Evolutionary conservation across 805 yeast species (phyloP).

Genomic region (Geotrichum ghanense): DNA sequence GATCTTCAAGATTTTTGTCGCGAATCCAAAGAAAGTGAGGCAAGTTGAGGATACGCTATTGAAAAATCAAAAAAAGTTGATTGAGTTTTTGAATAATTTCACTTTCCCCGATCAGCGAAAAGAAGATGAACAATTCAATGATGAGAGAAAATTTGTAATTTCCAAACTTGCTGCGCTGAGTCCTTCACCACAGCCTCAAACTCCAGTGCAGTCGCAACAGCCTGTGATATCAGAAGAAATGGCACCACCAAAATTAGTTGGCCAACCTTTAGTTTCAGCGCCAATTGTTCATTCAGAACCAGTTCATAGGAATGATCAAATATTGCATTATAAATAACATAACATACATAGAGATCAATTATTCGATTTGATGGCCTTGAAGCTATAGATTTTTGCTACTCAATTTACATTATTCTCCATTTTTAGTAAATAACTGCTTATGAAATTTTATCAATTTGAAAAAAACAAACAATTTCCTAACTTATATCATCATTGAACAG

Average conservation of each 20-base stretch:
- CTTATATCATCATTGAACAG: too few relatives aligned
- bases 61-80: conserved; percentile 70
- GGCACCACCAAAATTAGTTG: conserved; percentile 1
- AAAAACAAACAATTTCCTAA: too few relatives aligned
- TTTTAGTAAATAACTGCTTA: too few relatives aligned
- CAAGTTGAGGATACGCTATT: conserved; percentile 68
- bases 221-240: conserved; percentile 2
- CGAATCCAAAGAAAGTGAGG: conserved; percentile 83
- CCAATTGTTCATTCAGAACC: conserved; percentile 13
- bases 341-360: too few relatives aligned
- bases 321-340: conserved; percentile 1
- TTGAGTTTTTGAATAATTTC: conserved; percentile 57
- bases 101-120: conserved; percentile 37
- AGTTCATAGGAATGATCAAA: conserved; percentile 10
- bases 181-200: conserved; percentile 15
- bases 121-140: conserved; percentile 56
- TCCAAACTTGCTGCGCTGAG: conserved; percentile 46
- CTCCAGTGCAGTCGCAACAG: conserved; percentile 12
- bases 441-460: too few relatives aligned
- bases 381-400: too few relatives aligned
- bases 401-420: too few relatives aligned
- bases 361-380: too few relatives aligned
- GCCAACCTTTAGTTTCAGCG: conserved; percentile 8
- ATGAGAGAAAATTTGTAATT: conserved; percentile 72
- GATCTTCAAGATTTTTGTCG: conserved; percentile 89